Evolutionary conservation across 768 basidiomycete species (phyloP).

Genomic region (Auricularia auricula-judae): DNA sequence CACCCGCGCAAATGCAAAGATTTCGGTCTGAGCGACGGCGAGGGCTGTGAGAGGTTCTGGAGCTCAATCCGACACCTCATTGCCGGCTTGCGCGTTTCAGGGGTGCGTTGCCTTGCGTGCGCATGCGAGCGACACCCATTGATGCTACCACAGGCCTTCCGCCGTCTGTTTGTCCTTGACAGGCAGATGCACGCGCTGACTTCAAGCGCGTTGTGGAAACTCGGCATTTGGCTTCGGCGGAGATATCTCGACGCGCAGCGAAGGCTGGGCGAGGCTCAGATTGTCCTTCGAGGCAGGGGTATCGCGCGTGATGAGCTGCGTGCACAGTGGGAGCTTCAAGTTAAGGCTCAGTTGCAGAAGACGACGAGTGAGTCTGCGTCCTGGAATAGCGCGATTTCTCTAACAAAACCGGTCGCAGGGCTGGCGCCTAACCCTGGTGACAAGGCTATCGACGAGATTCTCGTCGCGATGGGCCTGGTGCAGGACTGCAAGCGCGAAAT

Average conservation of each 20-base stretch:
- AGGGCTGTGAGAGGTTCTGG: conserved; percentile 26
- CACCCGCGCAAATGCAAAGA: conserved; percentile 20
- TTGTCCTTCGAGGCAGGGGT: background rate
- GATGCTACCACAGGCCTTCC: background rate
- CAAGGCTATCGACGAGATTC: background rate
- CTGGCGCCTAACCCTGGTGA: background rate
- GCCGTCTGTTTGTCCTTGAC: conserved; percentile 1
- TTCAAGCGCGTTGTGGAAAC: background rate
- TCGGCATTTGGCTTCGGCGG: background rate
- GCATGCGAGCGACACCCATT: background rate
- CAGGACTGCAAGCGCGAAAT: background rate
- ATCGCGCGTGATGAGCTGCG: background rate
- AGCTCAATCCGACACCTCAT: conserved; percentile 24
- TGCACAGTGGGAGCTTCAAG: background rate
- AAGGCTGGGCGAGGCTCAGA: background rate
- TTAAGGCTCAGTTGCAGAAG: background rate
- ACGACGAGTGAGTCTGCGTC: background rate
- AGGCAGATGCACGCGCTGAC: background rate
- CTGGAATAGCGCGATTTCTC: background rate
- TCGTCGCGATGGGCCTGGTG: background rate
- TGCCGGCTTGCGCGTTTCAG: conserved; percentile 19
- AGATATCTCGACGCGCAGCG: background rate
- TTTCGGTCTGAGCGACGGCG: conserved; percentile 24
- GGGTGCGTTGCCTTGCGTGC: conserved; percentile 14
- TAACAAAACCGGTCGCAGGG: background rate